A percentile compares a stretch with the other conserved stretches of the same genome.
Conservation (phyloP, 768 basidiomycete species). For the Psilocybe cyanescens region DNA sequence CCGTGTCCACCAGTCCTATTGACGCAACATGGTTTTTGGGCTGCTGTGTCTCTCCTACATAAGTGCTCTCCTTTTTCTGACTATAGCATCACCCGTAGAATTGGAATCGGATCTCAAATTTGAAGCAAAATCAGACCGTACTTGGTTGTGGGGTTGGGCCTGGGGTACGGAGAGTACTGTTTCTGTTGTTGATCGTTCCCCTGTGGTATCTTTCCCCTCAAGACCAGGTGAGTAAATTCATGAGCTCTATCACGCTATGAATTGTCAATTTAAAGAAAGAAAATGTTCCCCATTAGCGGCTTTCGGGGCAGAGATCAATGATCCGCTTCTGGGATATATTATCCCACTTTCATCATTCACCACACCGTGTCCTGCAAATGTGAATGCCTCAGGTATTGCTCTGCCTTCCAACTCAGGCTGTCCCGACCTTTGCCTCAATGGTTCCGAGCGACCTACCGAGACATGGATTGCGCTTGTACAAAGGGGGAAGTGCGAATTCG, state of each 20-base stretch:
- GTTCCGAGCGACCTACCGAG: slow-evolving; percentile 63
- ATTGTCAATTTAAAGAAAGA: neutral
- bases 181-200: slow-evolving; percentile 76
- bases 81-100: slow-evolving; percentile 37
- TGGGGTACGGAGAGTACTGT: slow-evolving; percentile 74
- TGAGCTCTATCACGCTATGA: neutral
- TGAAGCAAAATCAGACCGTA: slow-evolving; percentile 51
- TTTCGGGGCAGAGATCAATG: slow-evolving; percentile 74
- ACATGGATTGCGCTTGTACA: slow-evolving; percentile 92
- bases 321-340: slow-evolving; percentile 72
- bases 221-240: slow-evolving; percentile 48
- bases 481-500: slow-evolving; percentile 89
- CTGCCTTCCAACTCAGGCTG: slow-evolving; percentile 60
- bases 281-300: slow-evolving; percentile 45
- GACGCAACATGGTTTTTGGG: slow-evolving; percentile 32
- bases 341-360: slow-evolving; percentile 73
- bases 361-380: slow-evolving; percentile 46
- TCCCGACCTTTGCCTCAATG: slow-evolving; percentile 64
- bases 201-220: slow-evolving; percentile 71
- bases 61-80: slow-evolving; percentile 24
- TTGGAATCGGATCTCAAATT: slow-evolving; percentile 29
- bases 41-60: slow-evolving; percentile 31
- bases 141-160: slow-evolving; percentile 66
- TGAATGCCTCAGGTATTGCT: slow-evolving; percentile 15
- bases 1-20: slow-evolving; percentile 4